Percentiles rank a stretch among this genome's conserved stretches.
Evolutionary conservation across 129 eudicot species (phyloP).

Genomic region (Escallonia herrerae): DNA sequence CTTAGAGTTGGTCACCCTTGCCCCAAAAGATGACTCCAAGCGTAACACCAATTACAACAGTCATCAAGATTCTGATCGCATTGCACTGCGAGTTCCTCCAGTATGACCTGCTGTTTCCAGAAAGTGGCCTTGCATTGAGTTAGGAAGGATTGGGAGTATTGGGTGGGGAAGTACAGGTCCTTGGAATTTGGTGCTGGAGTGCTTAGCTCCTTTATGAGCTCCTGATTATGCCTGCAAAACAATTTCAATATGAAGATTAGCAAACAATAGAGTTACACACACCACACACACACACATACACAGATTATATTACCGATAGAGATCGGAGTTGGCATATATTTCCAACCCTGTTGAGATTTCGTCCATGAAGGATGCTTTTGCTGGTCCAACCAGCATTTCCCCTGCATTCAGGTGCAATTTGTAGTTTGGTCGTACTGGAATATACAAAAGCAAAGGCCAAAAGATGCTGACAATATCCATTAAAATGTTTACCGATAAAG

Average conservation of each 20-base stretch:
- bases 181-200: constrained; percentile 20
- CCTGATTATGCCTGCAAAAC: constrained; percentile 23
- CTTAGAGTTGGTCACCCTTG: constrained; percentile 33
- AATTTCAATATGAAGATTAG: too few relatives aligned
- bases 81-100: constrained; percentile 49
- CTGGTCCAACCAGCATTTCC: too few relatives aligned
- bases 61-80: constrained; percentile 27
- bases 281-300: not conserved
- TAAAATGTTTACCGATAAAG: too few relatives aligned
- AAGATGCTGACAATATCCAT: too few relatives aligned
- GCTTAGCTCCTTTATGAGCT: constrained; percentile 26
- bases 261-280: too few relatives aligned
- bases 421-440: too few relatives aligned
- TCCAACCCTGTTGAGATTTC: too few relatives aligned
- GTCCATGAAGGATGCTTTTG: too few relatives aligned
- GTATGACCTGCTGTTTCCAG: constrained; percentile 51
- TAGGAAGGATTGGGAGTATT: constrained; percentile 25
- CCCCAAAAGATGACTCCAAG: constrained; percentile 33
- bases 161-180: constrained; percentile 26
- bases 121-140: constrained; percentile 45
- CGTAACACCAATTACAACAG: constrained; percentile 29
- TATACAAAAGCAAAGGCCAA: too few relatives aligned
- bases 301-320: constrained; percentile 23
- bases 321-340: constrained; percentile 27
- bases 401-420: too few relatives aligned